phyloP scores from a whole-genome alignment of 805 yeast genomes.

The Phaffomyces antillensis region DNA sequence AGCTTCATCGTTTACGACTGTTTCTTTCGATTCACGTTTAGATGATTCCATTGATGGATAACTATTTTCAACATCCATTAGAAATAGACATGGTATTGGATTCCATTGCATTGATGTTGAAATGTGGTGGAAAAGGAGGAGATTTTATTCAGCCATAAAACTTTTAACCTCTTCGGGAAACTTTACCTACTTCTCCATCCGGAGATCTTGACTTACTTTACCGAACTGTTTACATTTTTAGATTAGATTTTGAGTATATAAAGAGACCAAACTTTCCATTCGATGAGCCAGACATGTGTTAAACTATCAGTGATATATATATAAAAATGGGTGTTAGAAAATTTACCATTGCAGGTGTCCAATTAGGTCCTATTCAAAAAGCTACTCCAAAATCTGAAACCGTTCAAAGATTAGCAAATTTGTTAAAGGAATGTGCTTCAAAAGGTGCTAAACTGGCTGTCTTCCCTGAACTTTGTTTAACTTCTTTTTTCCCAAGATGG shows the following conservation, averaged over 20 bases:
- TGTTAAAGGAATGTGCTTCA: constrained; percentile 26
- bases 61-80: background rate
- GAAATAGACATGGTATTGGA: background rate
- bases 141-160: background rate
- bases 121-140: no score
- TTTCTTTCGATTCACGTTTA: background rate
- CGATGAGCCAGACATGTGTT: background rate
- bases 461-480: constrained; percentile 31
- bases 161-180: background rate
- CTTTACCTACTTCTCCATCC: background rate
- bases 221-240: background rate
- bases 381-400: constrained; percentile 25
- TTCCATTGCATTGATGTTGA: background rate
- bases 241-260: background rate
- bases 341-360: constrained; percentile 29
- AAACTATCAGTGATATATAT: background rate
- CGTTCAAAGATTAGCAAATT: constrained; percentile 24
- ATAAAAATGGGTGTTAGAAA: constrained; percentile 16
- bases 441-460: constrained; percentile 28
- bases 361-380: constrained; percentile 29
- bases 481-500: constrained; percentile 33
- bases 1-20: background rate
- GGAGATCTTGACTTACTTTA: background rate
- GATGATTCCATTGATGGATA: background rate
- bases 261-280: background rate